Conservation (phyloP, 2,329 filamentous ascomycete species). For the Pseudogymnoascus sp. region DNA sequence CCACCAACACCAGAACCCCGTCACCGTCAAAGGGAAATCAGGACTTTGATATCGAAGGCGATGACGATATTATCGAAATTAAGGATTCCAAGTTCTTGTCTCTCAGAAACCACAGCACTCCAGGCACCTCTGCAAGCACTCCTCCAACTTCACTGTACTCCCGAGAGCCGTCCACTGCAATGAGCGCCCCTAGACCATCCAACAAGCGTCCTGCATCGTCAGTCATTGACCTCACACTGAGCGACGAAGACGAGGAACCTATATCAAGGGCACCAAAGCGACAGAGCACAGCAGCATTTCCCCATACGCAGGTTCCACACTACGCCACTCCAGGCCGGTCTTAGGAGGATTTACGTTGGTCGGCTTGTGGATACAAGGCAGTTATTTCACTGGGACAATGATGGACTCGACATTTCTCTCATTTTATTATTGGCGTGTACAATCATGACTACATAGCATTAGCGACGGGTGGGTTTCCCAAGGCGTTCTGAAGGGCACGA, state of each 20-base stretch:
- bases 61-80: conserved; percentile 44
- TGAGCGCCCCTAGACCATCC: conserved; percentile 19
- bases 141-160: conserved; percentile 18
- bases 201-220: conserved; percentile 38
- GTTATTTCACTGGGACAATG: background rate
- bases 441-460: conserved; percentile 7
- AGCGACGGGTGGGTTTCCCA: conserved; percentile 3
- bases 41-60: conserved; percentile 33
- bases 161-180: conserved; percentile 33
- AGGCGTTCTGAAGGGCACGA: background rate
- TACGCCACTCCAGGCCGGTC: background rate
- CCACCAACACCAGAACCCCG: conserved; percentile 26
- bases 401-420: background rate
- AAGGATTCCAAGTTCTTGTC: conserved; percentile 26
- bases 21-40: conserved; percentile 14
- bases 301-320: background rate
- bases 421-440: conserved; percentile 7
- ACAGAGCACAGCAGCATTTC: conserved; percentile 16
- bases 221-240: conserved; percentile 46
- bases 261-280: conserved; percentile 28
- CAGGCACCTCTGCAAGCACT: conserved; percentile 19
- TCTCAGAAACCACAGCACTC: conserved; percentile 32
- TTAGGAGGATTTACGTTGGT: background rate
- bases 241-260: conserved; percentile 41
- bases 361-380: background rate